phyloP scores from a whole-genome alignment of 1,284 basidiomycete genomes.

The Melampsora larici-populina region DNA sequence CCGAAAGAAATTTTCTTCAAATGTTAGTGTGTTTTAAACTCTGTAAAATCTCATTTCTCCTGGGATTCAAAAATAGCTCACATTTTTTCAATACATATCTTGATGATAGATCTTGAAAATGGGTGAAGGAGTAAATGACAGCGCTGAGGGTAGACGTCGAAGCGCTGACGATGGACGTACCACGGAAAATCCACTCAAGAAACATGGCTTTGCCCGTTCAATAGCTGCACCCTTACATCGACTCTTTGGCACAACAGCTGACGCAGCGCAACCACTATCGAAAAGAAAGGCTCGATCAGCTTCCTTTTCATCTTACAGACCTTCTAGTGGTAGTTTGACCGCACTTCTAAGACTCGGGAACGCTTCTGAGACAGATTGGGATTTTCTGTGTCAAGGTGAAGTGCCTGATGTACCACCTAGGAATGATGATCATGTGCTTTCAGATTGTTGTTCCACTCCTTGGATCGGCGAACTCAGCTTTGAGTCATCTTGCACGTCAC shows the following conservation, averaged over 20 bases:
- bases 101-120: neutral
- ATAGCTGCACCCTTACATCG: neutral
- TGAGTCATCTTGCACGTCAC: neutral
- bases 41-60: too few species aligned
- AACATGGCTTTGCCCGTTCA: neutral
- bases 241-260: neutral
- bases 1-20: too few species aligned
- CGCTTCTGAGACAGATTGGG: neutral
- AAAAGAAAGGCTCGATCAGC: neutral
- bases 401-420: neutral
- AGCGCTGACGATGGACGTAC: neutral
- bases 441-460: neutral
- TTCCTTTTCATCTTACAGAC: neutral
- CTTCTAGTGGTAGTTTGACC: neutral
- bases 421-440: neutral
- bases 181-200: neutral
- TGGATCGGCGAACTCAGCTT: neutral
- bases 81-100: too few species aligned
- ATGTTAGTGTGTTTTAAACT: too few species aligned
- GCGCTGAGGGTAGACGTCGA: neutral
- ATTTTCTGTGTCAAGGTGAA: slow-evolving; percentile 2
- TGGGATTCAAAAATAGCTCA: too few species aligned
- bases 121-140: neutral
- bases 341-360: neutral
- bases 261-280: neutral